These are phyloP conservation scores for Plicaturopsis crispa DNA, from an alignment of 768 basidiomycete species.

Conservation along the genomic window DNA sequence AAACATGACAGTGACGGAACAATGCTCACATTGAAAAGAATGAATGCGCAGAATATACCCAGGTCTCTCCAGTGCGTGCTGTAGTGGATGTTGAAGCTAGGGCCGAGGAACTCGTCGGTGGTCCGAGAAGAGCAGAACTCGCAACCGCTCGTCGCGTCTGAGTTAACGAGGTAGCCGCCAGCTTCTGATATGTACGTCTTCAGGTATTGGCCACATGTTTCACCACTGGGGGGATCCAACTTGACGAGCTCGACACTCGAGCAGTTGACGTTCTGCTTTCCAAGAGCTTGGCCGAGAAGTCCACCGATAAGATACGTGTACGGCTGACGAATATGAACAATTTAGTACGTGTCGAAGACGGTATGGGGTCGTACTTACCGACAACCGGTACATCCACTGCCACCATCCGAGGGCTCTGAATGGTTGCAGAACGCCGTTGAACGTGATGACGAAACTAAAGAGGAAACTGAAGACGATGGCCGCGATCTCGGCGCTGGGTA, in stretches of 20 bases:
- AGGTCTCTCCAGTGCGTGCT: conserved; percentile 39
- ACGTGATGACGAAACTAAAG: conserved; percentile 47
- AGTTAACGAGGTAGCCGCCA: conserved; percentile 53
- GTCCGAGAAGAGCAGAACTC: conserved; percentile 50
- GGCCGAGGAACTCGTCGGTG: conserved; percentile 50
- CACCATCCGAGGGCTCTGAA: conserved; percentile 57
- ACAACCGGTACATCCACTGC: conserved; percentile 62
- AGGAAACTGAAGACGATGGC: conserved; percentile 49
- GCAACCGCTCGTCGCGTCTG: conserved; percentile 45
- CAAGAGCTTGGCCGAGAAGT: conserved; percentile 33
- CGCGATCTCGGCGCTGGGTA: conserved; percentile 52
- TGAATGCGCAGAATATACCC: conserved; percentile 35
- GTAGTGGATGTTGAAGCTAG: conserved; percentile 57
- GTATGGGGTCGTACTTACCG: background rate
- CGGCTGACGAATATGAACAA: conserved; percentile 24
- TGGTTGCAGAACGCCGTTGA: conserved; percentile 64
- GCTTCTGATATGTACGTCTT: conserved; percentile 34
- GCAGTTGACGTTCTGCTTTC: conserved; percentile 37
- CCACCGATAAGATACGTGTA: conserved; percentile 52
- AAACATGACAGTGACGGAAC: conserved; percentile 1
- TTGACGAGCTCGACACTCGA: conserved; percentile 41
- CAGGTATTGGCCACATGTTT: conserved; percentile 48
- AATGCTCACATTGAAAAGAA: conserved; percentile 34
- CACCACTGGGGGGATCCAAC: conserved; percentile 44
- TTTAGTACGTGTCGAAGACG: background rate